phyloP scores from a whole-genome alignment of 2,329 filamentous ascomycete genomes.

The Cytospora schulzeri region DNA sequence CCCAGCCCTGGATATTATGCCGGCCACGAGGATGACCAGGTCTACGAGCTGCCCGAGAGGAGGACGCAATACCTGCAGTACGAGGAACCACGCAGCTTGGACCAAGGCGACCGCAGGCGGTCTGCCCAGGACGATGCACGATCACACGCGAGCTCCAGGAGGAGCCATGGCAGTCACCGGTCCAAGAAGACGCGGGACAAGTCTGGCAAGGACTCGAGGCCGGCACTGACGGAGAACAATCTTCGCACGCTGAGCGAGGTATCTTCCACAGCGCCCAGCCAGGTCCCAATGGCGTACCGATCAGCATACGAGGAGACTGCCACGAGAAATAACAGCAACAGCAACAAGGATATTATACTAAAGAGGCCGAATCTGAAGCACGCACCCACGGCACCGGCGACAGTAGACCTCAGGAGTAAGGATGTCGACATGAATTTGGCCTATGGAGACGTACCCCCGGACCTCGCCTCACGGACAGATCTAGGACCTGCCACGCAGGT shows the following conservation, averaged over 20 bases:
- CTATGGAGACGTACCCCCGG: constrained; percentile 79
- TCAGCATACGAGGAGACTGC: constrained; percentile 48
- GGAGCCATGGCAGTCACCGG: constrained; percentile 25
- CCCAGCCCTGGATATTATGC: constrained; percentile 36
- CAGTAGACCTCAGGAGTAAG: constrained; percentile 34
- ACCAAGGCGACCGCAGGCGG: constrained; percentile 34
- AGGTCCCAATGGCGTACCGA: constrained; percentile 41
- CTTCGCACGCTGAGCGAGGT: constrained; percentile 57
- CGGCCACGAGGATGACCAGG: constrained; percentile 32
- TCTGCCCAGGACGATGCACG: constrained; percentile 30
- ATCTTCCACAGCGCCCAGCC: constrained; percentile 51
- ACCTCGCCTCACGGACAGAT: constrained; percentile 56
- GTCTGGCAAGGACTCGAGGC: constrained; percentile 39
- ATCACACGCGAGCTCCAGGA: constrained; percentile 32
- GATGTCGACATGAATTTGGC: constrained; percentile 88
- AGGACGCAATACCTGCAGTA: constrained; percentile 21
- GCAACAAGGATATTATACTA: constrained; percentile 4
- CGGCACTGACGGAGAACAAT: constrained; percentile 54
- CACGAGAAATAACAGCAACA: constrained; percentile 30
- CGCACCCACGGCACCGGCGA: constrained; percentile 34
- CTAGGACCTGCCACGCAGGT: constrained; percentile 41
- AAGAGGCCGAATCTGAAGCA: constrained; percentile 42
- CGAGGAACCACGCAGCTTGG: constrained; percentile 27
- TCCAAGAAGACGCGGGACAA: constrained; percentile 31
- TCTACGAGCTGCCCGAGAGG: constrained; percentile 32